Percentiles rank a stretch among this genome's conserved stretches.
phyloP scores from a whole-genome alignment of 306 rosid species.

The Pueraria montana region DNA sequence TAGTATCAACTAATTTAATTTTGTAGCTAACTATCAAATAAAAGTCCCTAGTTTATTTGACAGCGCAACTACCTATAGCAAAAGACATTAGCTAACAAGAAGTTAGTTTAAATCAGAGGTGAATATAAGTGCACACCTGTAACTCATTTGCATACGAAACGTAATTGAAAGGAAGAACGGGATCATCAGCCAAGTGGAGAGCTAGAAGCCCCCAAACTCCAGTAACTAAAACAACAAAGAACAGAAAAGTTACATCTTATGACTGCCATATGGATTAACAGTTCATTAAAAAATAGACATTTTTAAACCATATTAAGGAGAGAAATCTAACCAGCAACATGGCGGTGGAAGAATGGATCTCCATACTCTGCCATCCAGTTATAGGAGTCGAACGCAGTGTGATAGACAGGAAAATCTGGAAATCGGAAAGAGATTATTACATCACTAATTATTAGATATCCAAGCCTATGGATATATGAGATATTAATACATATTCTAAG shows the following conservation, averaged over 20 bases:
- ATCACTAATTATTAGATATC: background rate
- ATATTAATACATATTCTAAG: background rate
- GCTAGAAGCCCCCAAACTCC: conserved; percentile 96
- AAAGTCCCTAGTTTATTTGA: background rate
- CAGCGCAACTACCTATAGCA: background rate
- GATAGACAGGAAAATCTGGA: conserved; percentile 92
- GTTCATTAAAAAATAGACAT: conserved; percentile 3
- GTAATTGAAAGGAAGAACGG: conserved; percentile 80
- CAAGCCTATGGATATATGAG: background rate
- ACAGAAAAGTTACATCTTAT: conserved; percentile 33
- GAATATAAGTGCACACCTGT: conserved; percentile 61
- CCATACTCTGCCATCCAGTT: conserved; percentile 89
- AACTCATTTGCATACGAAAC: conserved; percentile 78
- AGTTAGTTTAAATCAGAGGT: conserved; percentile 5
- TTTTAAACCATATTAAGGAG: background rate
- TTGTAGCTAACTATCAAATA: background rate
- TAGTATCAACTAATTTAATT: background rate
- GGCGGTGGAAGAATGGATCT: conserved; percentile 93
- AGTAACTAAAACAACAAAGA: conserved; percentile 64
- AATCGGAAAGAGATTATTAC: conserved; percentile 35
- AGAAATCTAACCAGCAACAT: conserved; percentile 76
- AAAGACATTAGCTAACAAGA: conserved; percentile 20
- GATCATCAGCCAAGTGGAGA: conserved; percentile 83
- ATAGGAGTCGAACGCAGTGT: conserved; percentile 91
- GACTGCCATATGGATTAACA: conserved; percentile 15